These are phyloP conservation scores for Salix arbutifolia DNA, from an alignment of 345 rosid species.

Conservation along the genomic window DNA sequence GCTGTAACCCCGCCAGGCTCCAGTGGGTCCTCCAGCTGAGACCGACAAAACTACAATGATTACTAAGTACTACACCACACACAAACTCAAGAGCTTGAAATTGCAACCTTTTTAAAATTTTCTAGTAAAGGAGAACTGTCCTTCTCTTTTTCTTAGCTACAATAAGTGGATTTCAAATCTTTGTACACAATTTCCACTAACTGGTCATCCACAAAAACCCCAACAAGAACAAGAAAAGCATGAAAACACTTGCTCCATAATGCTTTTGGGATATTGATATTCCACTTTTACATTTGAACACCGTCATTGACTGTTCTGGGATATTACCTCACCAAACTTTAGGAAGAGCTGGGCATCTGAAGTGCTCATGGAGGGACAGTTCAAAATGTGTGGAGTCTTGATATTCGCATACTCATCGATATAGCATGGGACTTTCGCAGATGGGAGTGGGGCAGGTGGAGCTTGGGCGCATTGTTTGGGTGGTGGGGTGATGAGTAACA, in stretches of 20 bases:
- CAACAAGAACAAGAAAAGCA: neutral
- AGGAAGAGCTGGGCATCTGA: slow-evolving; percentile 90
- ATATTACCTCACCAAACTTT: slow-evolving; percentile 89
- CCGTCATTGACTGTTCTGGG: slow-evolving; percentile 57
- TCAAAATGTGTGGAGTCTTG: slow-evolving; percentile 71
- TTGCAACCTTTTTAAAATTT: slow-evolving; percentile 1
- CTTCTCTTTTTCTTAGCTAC: neutral
- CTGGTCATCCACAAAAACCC: neutral
- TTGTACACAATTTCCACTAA: slow-evolving; percentile 6
- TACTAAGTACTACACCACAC: slow-evolving; percentile 12
- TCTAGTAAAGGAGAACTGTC: slow-evolving; percentile 1
- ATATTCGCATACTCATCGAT: slow-evolving; percentile 85
- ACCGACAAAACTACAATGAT: slow-evolving; percentile 20
- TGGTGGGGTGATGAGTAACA: slow-evolving; percentile 32
- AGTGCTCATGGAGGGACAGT: slow-evolving; percentile 89
- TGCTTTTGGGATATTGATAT: neutral
- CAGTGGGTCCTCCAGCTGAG: slow-evolving; percentile 9
- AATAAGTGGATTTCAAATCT: slow-evolving; percentile 14
- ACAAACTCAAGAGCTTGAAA: slow-evolving; percentile 6
- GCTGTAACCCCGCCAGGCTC: neutral
- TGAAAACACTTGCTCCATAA: too few relatives aligned
- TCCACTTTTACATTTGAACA: neutral
- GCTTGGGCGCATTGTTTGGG: slow-evolving; percentile 41
- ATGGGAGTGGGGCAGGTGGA: slow-evolving; percentile 23
- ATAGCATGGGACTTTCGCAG: slow-evolving; percentile 51